Evolutionary conservation across 2,329 filamentous ascomycete genomes (phyloP), one percentile per base, ranked within the genome.

Genomic region (Fusarium sp.): DNA sequence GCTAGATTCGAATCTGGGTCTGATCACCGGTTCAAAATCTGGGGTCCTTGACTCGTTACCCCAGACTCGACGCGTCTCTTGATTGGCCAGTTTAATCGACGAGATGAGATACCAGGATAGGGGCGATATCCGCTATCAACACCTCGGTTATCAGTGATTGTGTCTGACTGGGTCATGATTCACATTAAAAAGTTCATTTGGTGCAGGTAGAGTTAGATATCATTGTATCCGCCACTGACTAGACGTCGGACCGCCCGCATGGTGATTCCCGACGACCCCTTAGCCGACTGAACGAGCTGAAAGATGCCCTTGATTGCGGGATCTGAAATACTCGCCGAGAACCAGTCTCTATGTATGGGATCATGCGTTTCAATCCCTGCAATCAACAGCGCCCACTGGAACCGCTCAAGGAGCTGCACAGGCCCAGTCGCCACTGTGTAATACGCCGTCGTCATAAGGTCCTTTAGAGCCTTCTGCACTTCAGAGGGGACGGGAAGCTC

Each of bases 281-380:
- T 75, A 35, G 73, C 73, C 65, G 65, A 57, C 18, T 59, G 20
- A 0, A 67, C 35, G 3, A 67, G 35, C 22, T 67, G 52, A 22
- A 69, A 60, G 0, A 71, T 50, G 9, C 70, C 62, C 61, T 69
- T 75, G 47, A 75, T 74, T 63, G 63, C 70, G 59, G 73, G 65
- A 20, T 75, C 74, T 36, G 74, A 76, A 65, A 76, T 72, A 63
- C 22, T 73, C 50, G 42, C 66, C 58, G 66, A 66, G 50, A 76
- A 68, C 74, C 74, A 76, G 2, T 76, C 69, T n/a, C 57, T 50
- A 31, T 76, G 69, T 3, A 76, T 64, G 0, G 74, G 71, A 7
- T 76, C 74, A 13, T 70, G 64, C 11, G 74, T 76, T 31, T 76
- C 74, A 5, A 76, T 61, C 2, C 74, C 71, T 11, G 66, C 71